A percentile compares a stretch with the other conserved stretches of the same genome.
Conservation (phyloP, 192 early-diverging fungal species). For the Coemansia sp. region DNA sequence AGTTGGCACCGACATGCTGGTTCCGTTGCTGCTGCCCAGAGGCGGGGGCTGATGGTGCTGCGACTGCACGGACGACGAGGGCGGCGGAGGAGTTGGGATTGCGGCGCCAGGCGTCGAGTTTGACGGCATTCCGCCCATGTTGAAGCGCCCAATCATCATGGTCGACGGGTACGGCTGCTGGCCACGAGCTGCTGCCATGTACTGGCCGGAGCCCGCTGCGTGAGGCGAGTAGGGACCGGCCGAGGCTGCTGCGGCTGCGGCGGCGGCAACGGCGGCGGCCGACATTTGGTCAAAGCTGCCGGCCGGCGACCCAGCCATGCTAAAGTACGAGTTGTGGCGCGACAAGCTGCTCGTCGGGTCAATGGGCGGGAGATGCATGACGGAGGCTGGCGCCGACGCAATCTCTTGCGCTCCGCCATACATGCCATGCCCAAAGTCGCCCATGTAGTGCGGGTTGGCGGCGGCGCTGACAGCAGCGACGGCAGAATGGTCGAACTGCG, state of each 20-base stretch:
- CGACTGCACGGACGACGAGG: slow-evolving; percentile 7
- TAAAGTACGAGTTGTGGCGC: slow-evolving; percentile 49
- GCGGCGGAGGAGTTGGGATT: slow-evolving; percentile 21
- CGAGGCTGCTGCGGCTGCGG: slow-evolving; percentile 23
- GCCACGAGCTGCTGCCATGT: slow-evolving; percentile 18
- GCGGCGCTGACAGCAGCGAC: slow-evolving; percentile 19
- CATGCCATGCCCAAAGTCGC: slow-evolving; percentile 41
- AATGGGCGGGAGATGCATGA: slow-evolving; percentile 44
- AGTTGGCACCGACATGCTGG: slow-evolving; percentile 23
- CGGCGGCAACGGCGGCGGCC: slow-evolving; percentile 32
- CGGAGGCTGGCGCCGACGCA: slow-evolving; percentile 18
- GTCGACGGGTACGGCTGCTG: slow-evolving; percentile 36
- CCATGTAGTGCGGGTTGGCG: slow-evolving; percentile 31
- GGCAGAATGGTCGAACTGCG: slow-evolving; percentile 31
- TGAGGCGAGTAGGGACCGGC: slow-evolving; percentile 32
- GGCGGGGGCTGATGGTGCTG: neutral
- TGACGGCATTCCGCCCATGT: slow-evolving; percentile 14
- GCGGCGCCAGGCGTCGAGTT: slow-evolving; percentile 11
- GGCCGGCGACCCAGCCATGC: slow-evolving; percentile 26
- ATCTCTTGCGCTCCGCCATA: slow-evolving; percentile 34
- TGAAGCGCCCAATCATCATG: slow-evolving; percentile 49
- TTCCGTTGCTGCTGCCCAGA: slow-evolving; percentile 2
- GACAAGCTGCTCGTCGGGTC: slow-evolving; percentile 24
- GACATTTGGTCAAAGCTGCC: slow-evolving; percentile 38
- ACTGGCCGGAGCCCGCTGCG: slow-evolving; percentile 15